Percentiles rank a stretch among this genome's conserved stretches.
These are phyloP conservation scores for Echites panduratus DNA, from an alignment of 257 asterid genomes.

Conservation along the genomic window DNA sequence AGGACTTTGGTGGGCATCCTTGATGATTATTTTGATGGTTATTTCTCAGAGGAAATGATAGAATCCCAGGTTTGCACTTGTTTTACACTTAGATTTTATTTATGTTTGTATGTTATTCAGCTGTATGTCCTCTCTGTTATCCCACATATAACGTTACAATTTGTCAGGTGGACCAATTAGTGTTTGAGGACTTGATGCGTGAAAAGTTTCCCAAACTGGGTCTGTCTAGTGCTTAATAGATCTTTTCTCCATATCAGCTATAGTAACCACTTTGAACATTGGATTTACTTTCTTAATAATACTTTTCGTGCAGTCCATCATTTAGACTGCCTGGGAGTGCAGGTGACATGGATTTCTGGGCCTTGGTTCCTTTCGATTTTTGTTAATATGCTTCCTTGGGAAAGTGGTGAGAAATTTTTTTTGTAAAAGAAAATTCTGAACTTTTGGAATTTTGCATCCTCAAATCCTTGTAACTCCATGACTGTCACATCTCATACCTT, in stretches of 20 bases:
- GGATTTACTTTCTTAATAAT: conserved; percentile 7
- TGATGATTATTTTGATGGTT: conserved; percentile 85
- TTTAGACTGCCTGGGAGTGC: conserved; percentile 87
- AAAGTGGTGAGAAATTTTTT: conserved; percentile 66
- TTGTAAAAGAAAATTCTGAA: not conserved
- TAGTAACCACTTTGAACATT: conserved; percentile 3
- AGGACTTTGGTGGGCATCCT: conserved; percentile 88
- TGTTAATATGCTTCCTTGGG: conserved; percentile 91
- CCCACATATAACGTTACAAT: conserved; percentile 11
- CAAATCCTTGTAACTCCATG: not conserved
- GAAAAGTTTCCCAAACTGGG: conserved; percentile 89
- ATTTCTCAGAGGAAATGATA: conserved; percentile 83
- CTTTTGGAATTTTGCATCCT: not conserved
- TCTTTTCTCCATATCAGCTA: conserved; percentile 6
- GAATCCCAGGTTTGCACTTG: conserved; percentile 77
- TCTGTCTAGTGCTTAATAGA: conserved; percentile 27
- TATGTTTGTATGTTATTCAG: conserved; percentile 3
- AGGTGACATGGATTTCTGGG: conserved; percentile 83
- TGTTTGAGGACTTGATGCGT: conserved; percentile 86
- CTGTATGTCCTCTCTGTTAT: not conserved
- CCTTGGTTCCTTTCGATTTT: conserved; percentile 93
- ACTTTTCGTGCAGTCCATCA: conserved; percentile 61
- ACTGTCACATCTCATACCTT: not conserved
- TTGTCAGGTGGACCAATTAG: conserved; percentile 82
- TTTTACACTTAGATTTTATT: not conserved